Base-by-base conservation (phyloP, 192 early-diverging fungal species). In the Oehlia diaphana region DNA sequence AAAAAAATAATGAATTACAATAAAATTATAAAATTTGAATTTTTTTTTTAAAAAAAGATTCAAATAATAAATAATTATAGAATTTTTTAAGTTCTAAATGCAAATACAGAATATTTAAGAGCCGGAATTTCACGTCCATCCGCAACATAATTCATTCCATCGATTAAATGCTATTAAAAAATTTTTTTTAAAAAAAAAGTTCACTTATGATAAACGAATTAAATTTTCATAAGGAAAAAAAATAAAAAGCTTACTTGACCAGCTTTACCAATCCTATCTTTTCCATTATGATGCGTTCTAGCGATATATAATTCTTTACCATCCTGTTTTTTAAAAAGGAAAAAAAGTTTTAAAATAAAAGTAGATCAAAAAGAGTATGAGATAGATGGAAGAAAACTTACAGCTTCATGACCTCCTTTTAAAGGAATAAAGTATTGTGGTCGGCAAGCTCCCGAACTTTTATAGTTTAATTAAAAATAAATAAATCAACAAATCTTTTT, bases 201-300 rank as follows among this genome's bases (percentile, higher is more conserved):
- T 44, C 42, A 9, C 1, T 44, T 44, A 44, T 44, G 28, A 31
- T 9, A 31, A 65, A 28, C 1, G 26, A 31, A 65, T 7, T 3
- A 12, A 65, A 28, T 28, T 7, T 0, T 16, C 2, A 64, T 9
- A 1, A 31, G 1, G 31, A 31, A 64, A 28, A 65, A 65, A 26
- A 65, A 28, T n/a, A 65, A 13, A 10, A 10, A 0, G 31, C 26
- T 65, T 31, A 65, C 64, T 65, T 65, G 5, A 65, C 64, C 64
- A 65, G 64, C 64, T 65, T 65, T 65, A 12, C 64, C 64, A 65
- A 65, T 65, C 19, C 53, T 58, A 4, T 58, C 53, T 19, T 58
- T 58, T 58, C 53, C 53, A 28, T 65, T 5, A 28, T 65, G 7
- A 12, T 31, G 9, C 4, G 21, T 28, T 31, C 13, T 65, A 28